Evolutionary conservation across 148 eudicot species (phyloP).

Genomic region (Bassia scoparia): DNA sequence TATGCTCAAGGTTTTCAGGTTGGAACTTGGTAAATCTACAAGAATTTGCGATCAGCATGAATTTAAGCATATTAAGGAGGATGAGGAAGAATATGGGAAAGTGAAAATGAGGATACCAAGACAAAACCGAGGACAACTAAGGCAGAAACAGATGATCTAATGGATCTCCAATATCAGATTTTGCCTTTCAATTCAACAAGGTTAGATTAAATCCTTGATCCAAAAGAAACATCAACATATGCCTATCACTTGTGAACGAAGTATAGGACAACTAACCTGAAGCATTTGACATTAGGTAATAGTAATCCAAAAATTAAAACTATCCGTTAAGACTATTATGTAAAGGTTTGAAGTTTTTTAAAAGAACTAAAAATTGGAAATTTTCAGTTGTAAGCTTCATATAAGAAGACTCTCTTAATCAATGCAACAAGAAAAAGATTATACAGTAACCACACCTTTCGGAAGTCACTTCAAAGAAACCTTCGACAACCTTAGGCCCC

Average conservation of each 20-base stretch:
- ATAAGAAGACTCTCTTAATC: too few species aligned
- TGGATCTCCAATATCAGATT: too few species aligned
- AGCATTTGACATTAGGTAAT: not conserved
- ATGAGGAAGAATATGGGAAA: not conserved
- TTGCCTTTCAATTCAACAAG: too few species aligned
- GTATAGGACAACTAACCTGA: not conserved
- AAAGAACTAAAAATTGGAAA: not conserved
- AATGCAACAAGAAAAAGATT: not conserved
- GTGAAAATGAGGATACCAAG: not conserved
- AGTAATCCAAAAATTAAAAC: not conserved
- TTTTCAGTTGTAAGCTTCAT: not conserved
- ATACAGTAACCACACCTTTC: slow-evolving; percentile 13
- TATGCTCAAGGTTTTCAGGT: slow-evolving; percentile 32
- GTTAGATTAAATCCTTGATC: too few species aligned
- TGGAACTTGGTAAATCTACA: slow-evolving; percentile 26
- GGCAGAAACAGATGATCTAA: too few species aligned
- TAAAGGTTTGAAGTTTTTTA: not conserved
- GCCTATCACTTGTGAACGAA: too few species aligned
- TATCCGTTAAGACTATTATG: not conserved
- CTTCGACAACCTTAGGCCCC: slow-evolving; percentile 24
- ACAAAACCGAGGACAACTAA: too few species aligned
- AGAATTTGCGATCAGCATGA: not conserved
- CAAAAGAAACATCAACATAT: too few species aligned
- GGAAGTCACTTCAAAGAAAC: slow-evolving; percentile 1
- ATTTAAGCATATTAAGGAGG: not conserved